Conservation (phyloP, 164 flowering plant genomes). For the Pachysandra terminalis region DNA sequence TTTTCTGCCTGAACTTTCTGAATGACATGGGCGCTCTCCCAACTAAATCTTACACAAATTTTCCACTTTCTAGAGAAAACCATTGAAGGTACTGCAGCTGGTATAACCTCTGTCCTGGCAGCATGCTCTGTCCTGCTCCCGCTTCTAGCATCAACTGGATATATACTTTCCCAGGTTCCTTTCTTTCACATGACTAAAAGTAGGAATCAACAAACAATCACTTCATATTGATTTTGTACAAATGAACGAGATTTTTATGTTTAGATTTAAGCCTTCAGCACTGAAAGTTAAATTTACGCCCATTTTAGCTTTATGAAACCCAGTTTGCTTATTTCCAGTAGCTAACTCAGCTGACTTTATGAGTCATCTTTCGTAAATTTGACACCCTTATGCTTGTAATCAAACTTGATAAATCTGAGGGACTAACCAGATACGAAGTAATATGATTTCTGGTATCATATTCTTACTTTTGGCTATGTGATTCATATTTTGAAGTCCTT, state of each 20-base stretch:
- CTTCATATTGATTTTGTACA: too few relatives aligned
- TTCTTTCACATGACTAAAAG: slow-evolving; percentile 16
- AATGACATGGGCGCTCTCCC: background rate
- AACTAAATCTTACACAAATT: background rate
- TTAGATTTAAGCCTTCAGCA: background rate
- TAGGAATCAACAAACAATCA: background rate
- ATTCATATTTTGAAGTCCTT: background rate
- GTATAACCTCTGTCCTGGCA: slow-evolving; percentile 87
- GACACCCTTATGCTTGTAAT: background rate
- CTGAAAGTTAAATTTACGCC: background rate
- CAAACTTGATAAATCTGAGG: background rate
- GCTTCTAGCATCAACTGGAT: slow-evolving; percentile 76
- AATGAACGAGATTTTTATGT: background rate
- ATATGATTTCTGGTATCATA: too few relatives aligned
- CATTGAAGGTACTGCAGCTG: slow-evolving; percentile 98
- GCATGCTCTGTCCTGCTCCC: slow-evolving; percentile 87
- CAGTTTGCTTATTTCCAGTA: background rate
- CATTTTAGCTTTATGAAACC: background rate
- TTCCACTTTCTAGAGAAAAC: slow-evolving; percentile 69
- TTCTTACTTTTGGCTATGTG: too few relatives aligned
- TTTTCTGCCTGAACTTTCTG: background rate
- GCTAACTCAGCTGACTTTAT: background rate
- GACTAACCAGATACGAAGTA: too few relatives aligned
- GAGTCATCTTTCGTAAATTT: background rate
- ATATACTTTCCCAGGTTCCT: slow-evolving; percentile 63